Evolutionary conservation across 768 basidiomycete species (phyloP).

Genomic region (Pisolithus sp.): DNA sequence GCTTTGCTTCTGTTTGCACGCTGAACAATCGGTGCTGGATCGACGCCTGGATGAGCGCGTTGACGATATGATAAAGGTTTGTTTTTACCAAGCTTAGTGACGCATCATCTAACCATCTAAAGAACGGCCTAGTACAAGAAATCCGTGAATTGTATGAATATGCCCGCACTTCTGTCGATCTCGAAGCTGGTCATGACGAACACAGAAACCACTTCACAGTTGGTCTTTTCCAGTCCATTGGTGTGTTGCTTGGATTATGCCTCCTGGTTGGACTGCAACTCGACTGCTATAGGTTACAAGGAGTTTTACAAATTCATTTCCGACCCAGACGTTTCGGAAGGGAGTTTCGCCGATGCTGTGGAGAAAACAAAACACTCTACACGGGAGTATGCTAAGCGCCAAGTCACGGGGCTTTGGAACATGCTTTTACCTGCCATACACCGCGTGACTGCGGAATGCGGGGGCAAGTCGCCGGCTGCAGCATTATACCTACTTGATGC

Average conservation of each 20-base stretch:
- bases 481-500: constrained; percentile 63
- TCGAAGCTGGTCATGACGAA: not conserved
- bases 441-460: constrained; percentile 36
- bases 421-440: constrained; percentile 74
- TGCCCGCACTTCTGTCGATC: constrained; percentile 5
- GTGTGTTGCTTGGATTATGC: constrained; percentile 31
- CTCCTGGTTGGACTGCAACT: not conserved
- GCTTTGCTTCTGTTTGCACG: constrained; percentile 87
- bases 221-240: constrained; percentile 94
- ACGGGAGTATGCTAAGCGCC: constrained; percentile 84
- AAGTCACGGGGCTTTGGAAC: constrained; percentile 87
- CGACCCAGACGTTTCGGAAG: constrained; percentile 32
- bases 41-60: constrained; percentile 72
- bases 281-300: constrained; percentile 64
- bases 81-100: not conserved
- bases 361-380: constrained; percentile 84
- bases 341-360: constrained; percentile 48
- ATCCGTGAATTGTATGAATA: constrained; percentile 46
- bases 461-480: constrained; percentile 18
- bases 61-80: constrained; percentile 84
- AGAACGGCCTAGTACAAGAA: constrained; percentile 81
- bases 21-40: constrained; percentile 55
- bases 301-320: constrained; percentile 74
- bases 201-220: constrained; percentile 41
- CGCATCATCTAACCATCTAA: constrained; percentile 6